Conservation (phyloP, 2,329 filamentous ascomycete species). For the Ramichloridium luteum region DNA sequence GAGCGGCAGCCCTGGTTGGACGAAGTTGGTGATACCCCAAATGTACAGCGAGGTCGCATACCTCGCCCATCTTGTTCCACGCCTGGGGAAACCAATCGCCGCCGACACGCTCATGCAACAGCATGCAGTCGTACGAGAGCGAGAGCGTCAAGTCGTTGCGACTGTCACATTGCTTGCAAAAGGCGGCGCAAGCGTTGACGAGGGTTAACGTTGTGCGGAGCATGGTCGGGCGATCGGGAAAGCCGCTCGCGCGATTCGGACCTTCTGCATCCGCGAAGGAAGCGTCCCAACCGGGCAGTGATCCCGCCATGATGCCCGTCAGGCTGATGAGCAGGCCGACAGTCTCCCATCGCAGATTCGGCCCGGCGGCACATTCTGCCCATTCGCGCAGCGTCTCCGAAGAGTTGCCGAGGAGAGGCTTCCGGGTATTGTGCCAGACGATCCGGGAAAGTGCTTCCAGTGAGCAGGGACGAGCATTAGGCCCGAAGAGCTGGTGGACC, state of each 20-base stretch:
- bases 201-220: slow-evolving; percentile 5
- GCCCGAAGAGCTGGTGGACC: too few species aligned
- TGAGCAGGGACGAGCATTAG: too few species aligned
- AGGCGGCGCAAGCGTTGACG: slow-evolving; percentile 12
- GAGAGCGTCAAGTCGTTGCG: slow-evolving; percentile 13
- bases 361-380: slow-evolving; percentile 24
- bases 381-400: slow-evolving; percentile 25
- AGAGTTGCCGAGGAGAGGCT: slow-evolving; percentile 20
- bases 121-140: slow-evolving; percentile 13
- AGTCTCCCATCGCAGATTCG: slow-evolving; percentile 29
- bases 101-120: slow-evolving; percentile 10
- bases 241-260: background rate
- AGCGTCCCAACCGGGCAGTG: slow-evolving; percentile 12
- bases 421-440: slow-evolving; percentile 28
- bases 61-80: slow-evolving; percentile 15
- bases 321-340: slow-evolving; percentile 26
- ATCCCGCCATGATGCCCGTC: slow-evolving; percentile 19
- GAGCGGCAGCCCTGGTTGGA: too few species aligned
- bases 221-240: slow-evolving; percentile 3
- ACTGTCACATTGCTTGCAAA: slow-evolving; percentile 13
- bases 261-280: slow-evolving; percentile 6
- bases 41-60: slow-evolving; percentile 13
- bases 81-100: slow-evolving; percentile 14
- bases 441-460: slow-evolving; percentile 23
- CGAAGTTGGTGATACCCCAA: too few species aligned